A percentile compares a stretch with the other conserved stretches of the same genome.
These are phyloP conservation scores for Hypomontagnella monticulosa DNA, from an alignment of 495 filamentous ascomycete genomes.

Conservation along the genomic window DNA sequence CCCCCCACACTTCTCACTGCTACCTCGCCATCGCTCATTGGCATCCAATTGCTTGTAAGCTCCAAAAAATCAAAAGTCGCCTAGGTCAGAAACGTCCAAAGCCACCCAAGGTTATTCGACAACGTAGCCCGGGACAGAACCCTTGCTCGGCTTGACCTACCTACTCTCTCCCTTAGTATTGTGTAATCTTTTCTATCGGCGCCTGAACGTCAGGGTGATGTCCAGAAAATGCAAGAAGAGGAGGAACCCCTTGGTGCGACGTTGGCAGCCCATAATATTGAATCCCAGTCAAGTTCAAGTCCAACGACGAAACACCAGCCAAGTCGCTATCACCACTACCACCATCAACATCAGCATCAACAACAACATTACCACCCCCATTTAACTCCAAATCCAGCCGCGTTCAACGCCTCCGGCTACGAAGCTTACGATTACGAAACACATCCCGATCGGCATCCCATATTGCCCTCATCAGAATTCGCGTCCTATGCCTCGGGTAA, in stretches of 20 bases:
- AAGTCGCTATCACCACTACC: constrained; percentile 40
- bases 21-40: constrained; percentile 40
- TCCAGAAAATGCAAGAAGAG: constrained; percentile 46
- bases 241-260: constrained; percentile 50
- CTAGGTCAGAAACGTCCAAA: constrained; percentile 28
- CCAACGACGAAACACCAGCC: constrained; percentile 38
- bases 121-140: constrained; percentile 39
- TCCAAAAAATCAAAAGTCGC: constrained; percentile 32
- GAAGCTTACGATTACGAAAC: constrained; percentile 32
- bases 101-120: constrained; percentile 41
- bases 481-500: constrained; percentile 52
- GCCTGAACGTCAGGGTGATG: constrained; percentile 45
- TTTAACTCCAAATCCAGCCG: constrained; percentile 21
- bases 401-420: constrained; percentile 34
- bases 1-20: constrained; percentile 41
- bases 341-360: constrained; percentile 19
- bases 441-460: constrained; percentile 17
- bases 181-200: constrained; percentile 31
- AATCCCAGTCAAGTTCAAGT: constrained; percentile 44
- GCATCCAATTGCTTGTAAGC: constrained; percentile 40
- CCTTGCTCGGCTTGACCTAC: constrained; percentile 42
- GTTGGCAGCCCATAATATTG: constrained; percentile 45
- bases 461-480: constrained; percentile 38
- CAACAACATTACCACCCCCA: constrained; percentile 30
- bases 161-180: constrained; percentile 27